phyloP scores from a whole-genome alignment of 106 monocot genomes.

The Cymbidium sinense region DNA sequence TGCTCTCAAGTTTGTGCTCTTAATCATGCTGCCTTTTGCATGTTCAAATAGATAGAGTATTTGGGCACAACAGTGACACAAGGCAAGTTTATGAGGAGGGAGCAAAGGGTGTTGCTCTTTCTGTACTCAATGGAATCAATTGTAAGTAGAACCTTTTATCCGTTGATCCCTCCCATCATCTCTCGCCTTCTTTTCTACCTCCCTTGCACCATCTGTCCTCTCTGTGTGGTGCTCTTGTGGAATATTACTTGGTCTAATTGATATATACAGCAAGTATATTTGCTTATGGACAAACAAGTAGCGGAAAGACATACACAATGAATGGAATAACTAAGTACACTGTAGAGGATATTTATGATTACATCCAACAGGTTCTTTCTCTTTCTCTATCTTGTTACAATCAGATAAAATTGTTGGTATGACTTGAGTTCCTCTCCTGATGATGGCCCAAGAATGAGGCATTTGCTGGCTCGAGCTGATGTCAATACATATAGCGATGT shows the following conservation, averaged over 20 bases:
- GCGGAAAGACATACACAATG: slow-evolving; percentile 16
- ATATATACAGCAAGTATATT: slow-evolving; percentile 9
- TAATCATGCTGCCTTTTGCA: background rate
- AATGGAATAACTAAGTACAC: slow-evolving; percentile 8
- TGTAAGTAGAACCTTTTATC: slow-evolving; percentile 6
- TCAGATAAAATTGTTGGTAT: background rate
- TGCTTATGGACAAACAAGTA: slow-evolving; percentile 17
- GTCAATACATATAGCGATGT: no score
- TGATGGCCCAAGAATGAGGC: no score
- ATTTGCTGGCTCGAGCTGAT: no score
- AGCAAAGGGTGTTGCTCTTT: slow-evolving; percentile 21
- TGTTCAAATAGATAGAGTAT: slow-evolving; percentile 10
- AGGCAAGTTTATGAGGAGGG: slow-evolving; percentile 14
- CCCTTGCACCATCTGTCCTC: background rate
- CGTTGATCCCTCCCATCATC: background rate
- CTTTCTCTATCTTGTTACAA: background rate
- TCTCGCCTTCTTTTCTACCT: background rate
- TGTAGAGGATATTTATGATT: slow-evolving; percentile 9
- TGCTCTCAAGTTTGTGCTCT: background rate
- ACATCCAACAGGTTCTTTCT: slow-evolving; percentile 1
- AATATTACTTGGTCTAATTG: background rate
- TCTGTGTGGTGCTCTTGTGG: background rate
- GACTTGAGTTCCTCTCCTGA: no score
- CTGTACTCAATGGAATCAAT: slow-evolving; percentile 16
- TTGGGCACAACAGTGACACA: background rate